Evolutionary conservation across 2,329 filamentous ascomycete species (phyloP), one percentile per base, ranked within the genome.

Genomic region (Scytalidium sp.): DNA sequence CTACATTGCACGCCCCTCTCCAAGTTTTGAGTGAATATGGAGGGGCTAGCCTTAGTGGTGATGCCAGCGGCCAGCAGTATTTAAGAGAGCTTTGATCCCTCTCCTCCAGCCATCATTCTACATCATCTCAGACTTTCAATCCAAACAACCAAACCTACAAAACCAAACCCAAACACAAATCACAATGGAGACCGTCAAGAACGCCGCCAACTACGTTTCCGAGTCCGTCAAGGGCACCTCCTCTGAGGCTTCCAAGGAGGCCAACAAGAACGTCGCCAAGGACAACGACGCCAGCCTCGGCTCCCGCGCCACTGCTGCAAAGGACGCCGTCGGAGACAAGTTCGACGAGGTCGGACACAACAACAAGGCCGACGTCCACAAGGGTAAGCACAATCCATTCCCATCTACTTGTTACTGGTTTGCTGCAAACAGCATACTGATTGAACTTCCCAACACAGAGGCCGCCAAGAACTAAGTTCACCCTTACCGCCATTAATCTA

Each of bases 181-280:
- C 60, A 64, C 51, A 63, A 68, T 68, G 66, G 66, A 68, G 51
- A 50, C 64, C 53, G 51, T 67, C 46, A 67, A 67, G 70, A 75
- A 78, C 70, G 71, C 71, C 59, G 75, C 70, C 69, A 80, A 80
- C 74, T 79, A 80, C 72, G 75, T 80, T 64, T 66, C 72, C 53
- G 79, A 82, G 73, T 69, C 70, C 57, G 58, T 80, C 62, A 72
- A 79, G 65, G 75, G 77, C 58, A 60, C 66, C 47, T 64, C 69
- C 51, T 66, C 75, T 46, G 66, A 71, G 57, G 72, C 78, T 53
- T 74, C 70, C 66, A 81, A 81, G 75, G 76, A 80, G 70, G 72
- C 69, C 72, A 81, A 81, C 76, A 81, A 81, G 75, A 64, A 62
- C 27, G 66, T 74, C 64, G 79, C 78, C 63, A 80, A 81, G 71